phyloP scores from a whole-genome alignment of 257 asterid species.

The Fraxinus americana region DNA sequence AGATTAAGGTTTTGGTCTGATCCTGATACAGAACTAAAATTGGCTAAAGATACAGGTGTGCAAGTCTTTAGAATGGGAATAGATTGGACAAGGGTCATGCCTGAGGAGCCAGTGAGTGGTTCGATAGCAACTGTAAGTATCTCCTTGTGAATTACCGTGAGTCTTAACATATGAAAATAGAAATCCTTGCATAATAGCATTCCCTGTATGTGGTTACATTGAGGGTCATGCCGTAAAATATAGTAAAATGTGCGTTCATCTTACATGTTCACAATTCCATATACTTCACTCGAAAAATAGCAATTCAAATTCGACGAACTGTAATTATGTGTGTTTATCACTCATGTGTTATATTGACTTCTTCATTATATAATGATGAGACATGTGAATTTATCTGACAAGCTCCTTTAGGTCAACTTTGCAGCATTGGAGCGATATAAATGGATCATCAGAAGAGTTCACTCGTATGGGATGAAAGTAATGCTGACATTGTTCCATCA shows the following conservation, averaged over 20 bases:
- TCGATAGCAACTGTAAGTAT: slow-evolving; percentile 60
- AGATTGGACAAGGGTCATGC: slow-evolving; percentile 98
- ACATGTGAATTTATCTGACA: neutral
- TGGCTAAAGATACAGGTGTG: slow-evolving; percentile 89
- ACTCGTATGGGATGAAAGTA: slow-evolving; percentile 89
- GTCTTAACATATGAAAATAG: neutral
- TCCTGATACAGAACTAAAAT: slow-evolving; percentile 86
- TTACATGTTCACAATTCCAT: neutral
- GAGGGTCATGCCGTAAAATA: neutral
- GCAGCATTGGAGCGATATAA: slow-evolving; percentile 94
- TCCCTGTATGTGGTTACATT: neutral
- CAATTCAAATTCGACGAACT: neutral
- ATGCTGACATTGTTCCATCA: slow-evolving; percentile 95
- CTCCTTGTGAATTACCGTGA: neutral
- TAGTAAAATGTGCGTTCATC: neutral
- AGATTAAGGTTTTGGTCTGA: slow-evolving; percentile 97
- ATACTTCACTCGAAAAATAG: neutral
- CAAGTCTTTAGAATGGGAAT: slow-evolving; percentile 94
- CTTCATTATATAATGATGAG: neutral
- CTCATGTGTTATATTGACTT: neutral
- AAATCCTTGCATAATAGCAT: neutral
- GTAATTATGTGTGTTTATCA: neutral
- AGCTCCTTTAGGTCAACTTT: slow-evolving; percentile 62
- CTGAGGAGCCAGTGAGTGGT: slow-evolving; percentile 74
- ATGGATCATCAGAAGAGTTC: slow-evolving; percentile 86